These are phyloP conservation scores for Yamadazyma blattariae DNA, from an alignment of 1,139 yeast genomes.

Conservation along the genomic window DNA sequence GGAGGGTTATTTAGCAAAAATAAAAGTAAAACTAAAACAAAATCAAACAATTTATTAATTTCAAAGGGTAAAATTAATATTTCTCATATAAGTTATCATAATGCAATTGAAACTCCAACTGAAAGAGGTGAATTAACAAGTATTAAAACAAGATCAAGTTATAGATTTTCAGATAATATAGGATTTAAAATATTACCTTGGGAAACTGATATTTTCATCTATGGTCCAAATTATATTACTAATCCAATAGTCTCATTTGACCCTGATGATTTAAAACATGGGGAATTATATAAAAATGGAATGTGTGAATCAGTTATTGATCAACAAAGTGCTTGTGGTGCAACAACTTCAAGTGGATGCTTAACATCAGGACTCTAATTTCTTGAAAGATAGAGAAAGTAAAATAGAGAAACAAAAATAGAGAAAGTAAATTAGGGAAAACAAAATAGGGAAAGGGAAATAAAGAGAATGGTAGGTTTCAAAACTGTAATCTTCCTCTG, in stretches of 20 bases:
- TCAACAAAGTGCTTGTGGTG: slow-evolving; percentile 8
- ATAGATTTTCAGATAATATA: background rate
- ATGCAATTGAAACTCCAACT: slow-evolving; percentile 9
- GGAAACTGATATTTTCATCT: background rate
- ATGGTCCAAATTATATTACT: slow-evolving; percentile 1
- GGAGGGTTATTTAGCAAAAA: background rate
- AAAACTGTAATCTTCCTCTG: too few relatives aligned
- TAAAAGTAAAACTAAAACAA: background rate
- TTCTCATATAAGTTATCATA: slow-evolving; percentile 12
- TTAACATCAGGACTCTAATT: too few relatives aligned
- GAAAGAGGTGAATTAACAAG: background rate
- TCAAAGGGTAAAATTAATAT: background rate
- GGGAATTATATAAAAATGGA: slow-evolving; percentile 7
- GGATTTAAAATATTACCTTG: slow-evolving; percentile 2
- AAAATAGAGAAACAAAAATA: too few relatives aligned
- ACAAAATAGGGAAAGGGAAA: background rate
- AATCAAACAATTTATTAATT: background rate
- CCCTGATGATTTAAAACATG: slow-evolving; percentile 1
- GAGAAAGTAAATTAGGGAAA: background rate
- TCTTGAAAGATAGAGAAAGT: too few relatives aligned
- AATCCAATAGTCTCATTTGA: slow-evolving; percentile 4
- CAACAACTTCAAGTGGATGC: background rate
- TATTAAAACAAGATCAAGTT: background rate
- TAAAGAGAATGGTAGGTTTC: background rate
- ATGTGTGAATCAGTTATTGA: slow-evolving; percentile 8